Evolutionary conservation across 306 rosid genomes (phyloP).

Genomic region (Vachellia collinsii): DNA sequence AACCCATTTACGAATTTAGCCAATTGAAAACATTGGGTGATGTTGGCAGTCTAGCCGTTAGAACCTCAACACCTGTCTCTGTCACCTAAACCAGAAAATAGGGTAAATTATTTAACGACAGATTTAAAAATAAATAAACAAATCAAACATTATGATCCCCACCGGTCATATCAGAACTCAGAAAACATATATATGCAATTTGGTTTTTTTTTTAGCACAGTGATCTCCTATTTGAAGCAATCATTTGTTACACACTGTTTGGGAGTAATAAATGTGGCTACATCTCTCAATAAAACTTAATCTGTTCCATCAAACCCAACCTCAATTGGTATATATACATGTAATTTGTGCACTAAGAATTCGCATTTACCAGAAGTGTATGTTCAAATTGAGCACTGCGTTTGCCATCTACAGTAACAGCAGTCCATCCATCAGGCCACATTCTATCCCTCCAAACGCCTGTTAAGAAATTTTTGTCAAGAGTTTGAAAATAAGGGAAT

Average conservation of each 20-base stretch:
- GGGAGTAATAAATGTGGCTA: too few relatives aligned
- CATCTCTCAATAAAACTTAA: too few relatives aligned
- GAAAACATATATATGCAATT: background rate
- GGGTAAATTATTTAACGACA: background rate
- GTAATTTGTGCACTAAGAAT: background rate
- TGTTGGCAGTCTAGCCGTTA: constrained; percentile 76
- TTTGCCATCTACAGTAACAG: constrained; percentile 80
- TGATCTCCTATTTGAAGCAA: too few relatives aligned
- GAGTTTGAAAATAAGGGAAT: too few relatives aligned
- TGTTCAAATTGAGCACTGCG: constrained; percentile 99
- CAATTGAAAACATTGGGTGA: constrained; percentile 84
- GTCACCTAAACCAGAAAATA: constrained; percentile 60
- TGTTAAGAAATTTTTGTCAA: constrained; percentile 26
- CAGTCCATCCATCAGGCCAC: constrained; percentile 99
- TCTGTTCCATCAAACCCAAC: too few relatives aligned
- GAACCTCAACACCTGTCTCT: constrained; percentile 91
- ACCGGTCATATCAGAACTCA: background rate
- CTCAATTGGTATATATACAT: too few relatives aligned
- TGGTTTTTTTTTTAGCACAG: too few relatives aligned
- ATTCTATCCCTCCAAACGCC: constrained; percentile 93
- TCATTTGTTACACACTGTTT: too few relatives aligned
- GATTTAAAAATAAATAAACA: too few relatives aligned
- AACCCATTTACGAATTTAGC: constrained; percentile 44
- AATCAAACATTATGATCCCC: background rate
- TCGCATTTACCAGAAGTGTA: constrained; percentile 75